Conservation (phyloP, 495 filamentous ascomycete genomes). For the Xylaria grammica region DNA sequence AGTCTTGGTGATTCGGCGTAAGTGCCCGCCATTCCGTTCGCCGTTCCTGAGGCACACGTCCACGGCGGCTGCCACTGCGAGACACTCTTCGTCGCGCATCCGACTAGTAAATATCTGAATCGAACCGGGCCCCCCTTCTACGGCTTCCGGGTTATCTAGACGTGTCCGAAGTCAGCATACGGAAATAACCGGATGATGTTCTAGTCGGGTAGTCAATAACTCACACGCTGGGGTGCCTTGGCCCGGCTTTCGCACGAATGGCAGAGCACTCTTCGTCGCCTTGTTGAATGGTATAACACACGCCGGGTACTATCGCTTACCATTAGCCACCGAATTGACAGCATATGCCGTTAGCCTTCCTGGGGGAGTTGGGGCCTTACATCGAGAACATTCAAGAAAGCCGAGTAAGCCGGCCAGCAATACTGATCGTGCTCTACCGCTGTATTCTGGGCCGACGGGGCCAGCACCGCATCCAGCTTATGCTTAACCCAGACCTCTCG, state of each 20-base stretch:
- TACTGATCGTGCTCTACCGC: constrained; percentile 56
- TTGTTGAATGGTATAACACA: constrained; percentile 40
- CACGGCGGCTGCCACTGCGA: constrained; percentile 43
- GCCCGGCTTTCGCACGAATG: constrained; percentile 5
- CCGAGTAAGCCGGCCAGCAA: constrained; percentile 53
- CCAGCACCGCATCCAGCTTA: constrained; percentile 52
- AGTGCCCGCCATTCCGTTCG: no score
- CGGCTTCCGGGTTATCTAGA: constrained; percentile 41
- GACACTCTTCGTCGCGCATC: constrained; percentile 53
- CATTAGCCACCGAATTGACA: background rate
- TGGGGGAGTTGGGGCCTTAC: constrained; percentile 44
- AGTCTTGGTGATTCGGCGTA: no score
- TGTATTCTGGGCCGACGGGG: constrained; percentile 52
- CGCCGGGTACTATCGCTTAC: constrained; percentile 36
- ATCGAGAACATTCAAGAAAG: constrained; percentile 57
- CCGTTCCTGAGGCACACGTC: constrained; percentile 24
- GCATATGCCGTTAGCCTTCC: background rate
- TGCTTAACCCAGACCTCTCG: constrained; percentile 41
- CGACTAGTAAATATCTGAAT: constrained; percentile 46
- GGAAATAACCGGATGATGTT: no score
- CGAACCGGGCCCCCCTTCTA: constrained; percentile 47
- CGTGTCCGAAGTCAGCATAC: constrained; percentile 9
- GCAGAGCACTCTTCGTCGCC: background rate
- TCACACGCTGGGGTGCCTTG: constrained; percentile 39
- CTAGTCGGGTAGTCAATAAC: constrained; percentile 3